phyloP scores from a whole-genome alignment of 139 green algal species.

The Edaphochlamys debaryana region DNA sequence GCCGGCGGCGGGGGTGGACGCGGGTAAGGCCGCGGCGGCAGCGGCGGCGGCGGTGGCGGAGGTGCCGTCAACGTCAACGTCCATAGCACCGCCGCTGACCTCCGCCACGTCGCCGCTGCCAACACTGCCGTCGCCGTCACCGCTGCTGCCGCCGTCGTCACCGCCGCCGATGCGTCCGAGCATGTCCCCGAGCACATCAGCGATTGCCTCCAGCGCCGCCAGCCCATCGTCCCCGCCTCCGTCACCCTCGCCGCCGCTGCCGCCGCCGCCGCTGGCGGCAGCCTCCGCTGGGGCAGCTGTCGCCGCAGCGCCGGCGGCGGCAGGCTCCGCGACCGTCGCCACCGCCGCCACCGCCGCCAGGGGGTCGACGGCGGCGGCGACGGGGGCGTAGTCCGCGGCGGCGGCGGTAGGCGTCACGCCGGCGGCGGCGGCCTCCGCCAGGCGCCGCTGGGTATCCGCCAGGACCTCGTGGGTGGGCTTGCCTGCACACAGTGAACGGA shows the following conservation, averaged over 20 bases:
- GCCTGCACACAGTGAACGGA: too few species aligned
- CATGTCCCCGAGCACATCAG: not conserved
- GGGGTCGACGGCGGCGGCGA: not conserved
- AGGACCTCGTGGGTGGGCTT: conserved; percentile 19
- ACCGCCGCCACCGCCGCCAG: not conserved
- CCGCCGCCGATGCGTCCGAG: not conserved
- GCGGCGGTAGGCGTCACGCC: not conserved
- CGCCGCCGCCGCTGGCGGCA: not conserved
- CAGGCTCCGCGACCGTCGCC: not conserved
- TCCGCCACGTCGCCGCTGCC: too few species aligned
- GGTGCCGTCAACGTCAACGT: not conserved
- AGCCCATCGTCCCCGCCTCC: not conserved
- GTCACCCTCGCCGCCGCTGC: not conserved
- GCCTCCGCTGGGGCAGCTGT: not conserved
- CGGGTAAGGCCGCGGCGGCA: too few species aligned
- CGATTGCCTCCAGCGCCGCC: not conserved
- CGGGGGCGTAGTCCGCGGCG: not conserved
- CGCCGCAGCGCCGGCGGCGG: not conserved
- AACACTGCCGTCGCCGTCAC: not conserved
- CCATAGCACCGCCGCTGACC: not conserved
- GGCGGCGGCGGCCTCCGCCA: not conserved
- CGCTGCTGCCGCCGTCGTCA: not conserved
- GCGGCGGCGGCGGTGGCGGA: too few species aligned
- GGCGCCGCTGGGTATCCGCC: not conserved
- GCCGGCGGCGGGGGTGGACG: not conserved